Evolutionary conservation across 2,329 filamentous ascomycete genomes (phyloP), one percentile per base, ranked within the genome.

Genomic region (Zasmidium citrigriseum): DNA sequence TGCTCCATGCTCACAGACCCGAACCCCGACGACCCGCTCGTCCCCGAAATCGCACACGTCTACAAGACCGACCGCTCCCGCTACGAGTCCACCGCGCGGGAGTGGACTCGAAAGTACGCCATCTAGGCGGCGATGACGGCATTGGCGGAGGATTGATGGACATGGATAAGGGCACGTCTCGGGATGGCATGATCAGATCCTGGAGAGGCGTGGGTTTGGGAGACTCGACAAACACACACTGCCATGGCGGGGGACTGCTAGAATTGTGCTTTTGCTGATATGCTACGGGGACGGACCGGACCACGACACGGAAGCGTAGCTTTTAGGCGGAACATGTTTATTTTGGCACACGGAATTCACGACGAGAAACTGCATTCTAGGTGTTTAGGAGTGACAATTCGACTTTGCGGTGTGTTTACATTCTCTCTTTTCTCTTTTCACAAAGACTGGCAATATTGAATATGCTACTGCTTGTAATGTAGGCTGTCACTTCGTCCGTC

Each of bases 1-100:
- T 99, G 95, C 85, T 99, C 95, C 54, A 98, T 99, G 95, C 84
- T 99, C 77, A 99, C 95, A 74, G 95, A 99, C 82, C 95, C 95
- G 70, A 99, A 99, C 85, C 95, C 95, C 66, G 95, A 99, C 77
- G 95, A 99, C 79, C 95, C 95, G 74, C 88, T 99, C 68, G 95
- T 99, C 62, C 95, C 95, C 65, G 95, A 99, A 83, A 99, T 99
- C 73, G 95, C 95, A 72, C 95, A 99, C 76, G 92, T 98, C 75
- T 99, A 99, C 90, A 99, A 99, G 88, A 97, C 93, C 67, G 95
- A 99, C 79, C 90, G 92, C 70, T 87, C 90, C 71, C 86, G 92
- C 77, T 99, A 99, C 79, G 95, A 99, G 82, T 90, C 91, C 67
- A 98, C 93, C 58, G 95, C 95, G 62, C 85, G 93, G 70, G 95